These are phyloP conservation scores for Metschnikowia vanudenii DNA, from an alignment of 805 yeast species.

Conservation along the genomic window DNA sequence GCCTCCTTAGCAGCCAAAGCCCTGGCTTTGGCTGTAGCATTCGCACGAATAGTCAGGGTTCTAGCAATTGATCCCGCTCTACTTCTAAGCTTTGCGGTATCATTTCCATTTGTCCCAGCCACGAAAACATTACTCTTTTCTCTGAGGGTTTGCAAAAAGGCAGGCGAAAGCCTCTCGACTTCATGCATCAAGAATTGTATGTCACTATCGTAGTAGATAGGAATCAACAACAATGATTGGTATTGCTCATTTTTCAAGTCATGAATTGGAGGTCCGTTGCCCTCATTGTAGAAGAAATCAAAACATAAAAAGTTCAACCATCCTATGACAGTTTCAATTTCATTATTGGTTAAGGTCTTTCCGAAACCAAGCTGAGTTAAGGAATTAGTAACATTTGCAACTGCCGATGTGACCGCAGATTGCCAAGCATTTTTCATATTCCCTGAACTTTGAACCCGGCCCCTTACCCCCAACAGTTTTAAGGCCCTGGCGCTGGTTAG, in stretches of 20 bases:
- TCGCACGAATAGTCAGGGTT: slow-evolving; percentile 66
- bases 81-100: slow-evolving; percentile 21
- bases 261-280: slow-evolving; percentile 74
- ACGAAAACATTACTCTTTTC: slow-evolving; percentile 44
- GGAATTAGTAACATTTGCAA: slow-evolving; percentile 49
- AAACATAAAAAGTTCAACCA: slow-evolving; percentile 68
- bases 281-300: slow-evolving; percentile 77
- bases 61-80: slow-evolving; percentile 55
- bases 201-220: slow-evolving; percentile 60
- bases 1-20: slow-evolving; percentile 32
- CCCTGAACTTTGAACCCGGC: slow-evolving; percentile 9
- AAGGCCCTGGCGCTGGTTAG: slow-evolving; percentile 46
- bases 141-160: slow-evolving; percentile 48
- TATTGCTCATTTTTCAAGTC: slow-evolving; percentile 61
- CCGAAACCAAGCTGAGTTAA: slow-evolving; percentile 49
- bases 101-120: slow-evolving; percentile 8
- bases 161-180: slow-evolving; percentile 57
- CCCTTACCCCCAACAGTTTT: slow-evolving; percentile 25
- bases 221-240: slow-evolving; percentile 61
- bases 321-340: slow-evolving; percentile 63
- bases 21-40: slow-evolving; percentile 60
- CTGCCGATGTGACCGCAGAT: slow-evolving; percentile 45
- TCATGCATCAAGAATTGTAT: slow-evolving; percentile 50
- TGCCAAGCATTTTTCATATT: slow-evolving; percentile 35
- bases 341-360: slow-evolving; percentile 53